Base-by-base conservation (phyloP, 352 stramenopile species). In the Discostella stelligera region DNA sequence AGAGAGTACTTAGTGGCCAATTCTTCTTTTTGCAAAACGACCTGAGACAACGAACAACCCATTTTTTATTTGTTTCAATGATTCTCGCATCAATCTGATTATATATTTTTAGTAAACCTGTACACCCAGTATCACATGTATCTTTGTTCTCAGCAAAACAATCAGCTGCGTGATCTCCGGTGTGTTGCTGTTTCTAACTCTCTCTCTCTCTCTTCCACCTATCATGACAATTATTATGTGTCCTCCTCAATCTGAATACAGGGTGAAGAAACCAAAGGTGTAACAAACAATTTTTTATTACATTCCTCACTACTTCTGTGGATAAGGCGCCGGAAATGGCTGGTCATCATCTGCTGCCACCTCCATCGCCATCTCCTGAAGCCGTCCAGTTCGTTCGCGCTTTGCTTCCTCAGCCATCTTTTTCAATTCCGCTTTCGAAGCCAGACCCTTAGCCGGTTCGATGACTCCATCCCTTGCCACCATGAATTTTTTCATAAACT, bases 401-500 rank as follows among this genome's bases (percentile, higher is more conserved):
- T 70, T 61, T 41, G 52, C 61, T 58, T 72, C 67, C 13, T 71
- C 67, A 23, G 53, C 63, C 32, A 32, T 61, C 27, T 27, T 69
- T 52, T 66, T 63, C 23, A 79, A 14, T 56, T 84, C 60, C 16
- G 62, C 66, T 61, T 78, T 77, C 41, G 66, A 70, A 20, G 66
- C n/a, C 18, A 60, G 48, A 13, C 64, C 63, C 44, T 37, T 39
- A 9, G 55, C 13, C 27, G 73, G 68, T 61, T 73, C 49, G 59
- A 77, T 55, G 1, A 73, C 39, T 16, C 56, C 54, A 30, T 61
- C 71, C 48, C 78, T 81, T 53, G 79, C 37, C 16, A 91, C 20
- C 79, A 94, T 90, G 7, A 90, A 48, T 48, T 86, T 90, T 73
- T 92, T 94, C 80, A 90, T 91, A 44, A 79, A 84, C 72, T 80